phyloP scores from a whole-genome alignment of 306 rosid species.

The Canavalia gladiata region DNA sequence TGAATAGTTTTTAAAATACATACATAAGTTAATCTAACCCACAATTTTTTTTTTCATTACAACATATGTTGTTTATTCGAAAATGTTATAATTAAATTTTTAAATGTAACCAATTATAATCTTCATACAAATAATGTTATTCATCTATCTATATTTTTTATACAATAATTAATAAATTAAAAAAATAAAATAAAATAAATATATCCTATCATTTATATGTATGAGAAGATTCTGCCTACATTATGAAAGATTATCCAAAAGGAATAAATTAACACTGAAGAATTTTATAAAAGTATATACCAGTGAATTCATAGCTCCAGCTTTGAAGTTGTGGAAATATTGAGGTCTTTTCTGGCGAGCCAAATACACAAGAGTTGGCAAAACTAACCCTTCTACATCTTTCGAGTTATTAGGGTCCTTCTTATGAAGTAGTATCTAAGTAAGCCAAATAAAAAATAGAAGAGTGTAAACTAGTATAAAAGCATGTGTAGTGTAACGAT shows the following conservation, averaged over 20 bases:
- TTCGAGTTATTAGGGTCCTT: constrained; percentile 57
- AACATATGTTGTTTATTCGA: no score
- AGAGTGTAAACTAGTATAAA: neutral
- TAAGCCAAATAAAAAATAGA: neutral
- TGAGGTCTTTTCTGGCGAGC: constrained; percentile 91
- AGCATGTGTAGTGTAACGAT: neutral
- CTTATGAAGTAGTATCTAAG: constrained; percentile 72
- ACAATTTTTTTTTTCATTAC: no score
- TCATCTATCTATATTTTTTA: no score
- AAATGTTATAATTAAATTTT: no score
- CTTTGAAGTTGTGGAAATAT: constrained; percentile 78
- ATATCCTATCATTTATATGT: no score
- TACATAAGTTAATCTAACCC: no score
- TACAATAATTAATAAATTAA: no score
- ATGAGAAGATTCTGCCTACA: no score
- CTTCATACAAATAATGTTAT: no score
- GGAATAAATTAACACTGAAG: neutral
- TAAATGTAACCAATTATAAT: no score
- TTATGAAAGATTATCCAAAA: neutral
- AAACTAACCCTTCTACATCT: constrained; percentile 61
- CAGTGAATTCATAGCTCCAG: constrained; percentile 95
- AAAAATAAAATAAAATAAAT: no score
- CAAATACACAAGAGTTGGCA: constrained; percentile 83
- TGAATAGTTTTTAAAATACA: no score
- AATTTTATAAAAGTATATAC: constrained; percentile 45